A percentile compares a stretch with the other conserved stretches of the same genome.
phyloP scores from a whole-genome alignment of 805 yeast species.

The Pichia ethanolica region DNA sequence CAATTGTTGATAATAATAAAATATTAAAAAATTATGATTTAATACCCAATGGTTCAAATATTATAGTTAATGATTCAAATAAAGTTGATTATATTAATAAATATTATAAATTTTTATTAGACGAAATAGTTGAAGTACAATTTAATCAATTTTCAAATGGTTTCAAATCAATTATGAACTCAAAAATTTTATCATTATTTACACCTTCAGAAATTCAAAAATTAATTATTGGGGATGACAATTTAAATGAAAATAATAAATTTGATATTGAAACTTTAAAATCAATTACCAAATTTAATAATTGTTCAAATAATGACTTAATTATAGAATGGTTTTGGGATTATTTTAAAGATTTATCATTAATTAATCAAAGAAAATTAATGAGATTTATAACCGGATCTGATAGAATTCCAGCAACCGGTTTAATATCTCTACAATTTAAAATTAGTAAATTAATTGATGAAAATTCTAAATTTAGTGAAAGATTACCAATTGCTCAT shows the following conservation, averaged over 20 bases:
- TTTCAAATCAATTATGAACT: conserved; percentile 68
- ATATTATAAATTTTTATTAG: conserved; percentile 56
- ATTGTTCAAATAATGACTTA: conserved; percentile 40
- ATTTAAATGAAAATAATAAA: conserved; percentile 22
- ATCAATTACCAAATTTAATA: conserved; percentile 66
- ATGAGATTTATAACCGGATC: conserved; percentile 82
- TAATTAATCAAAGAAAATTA: conserved; percentile 50
- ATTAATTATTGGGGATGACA: conserved; percentile 68
- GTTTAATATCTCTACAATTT: conserved; percentile 67
- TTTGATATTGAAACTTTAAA: conserved; percentile 61
- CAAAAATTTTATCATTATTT: conserved; percentile 73
- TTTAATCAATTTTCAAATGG: conserved; percentile 60
- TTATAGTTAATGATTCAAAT: conserved; percentile 52
- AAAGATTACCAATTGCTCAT: conserved; percentile 75
- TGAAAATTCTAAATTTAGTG: conserved; percentile 23
- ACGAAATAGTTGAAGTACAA: conserved; percentile 43
- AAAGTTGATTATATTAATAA: conserved; percentile 51
- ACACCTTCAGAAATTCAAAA: conserved; percentile 76
- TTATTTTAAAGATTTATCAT: conserved; percentile 42
- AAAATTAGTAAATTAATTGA: conserved; percentile 46
- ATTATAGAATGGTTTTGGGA: conserved; percentile 86
- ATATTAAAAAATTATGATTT: conserved; percentile 40
- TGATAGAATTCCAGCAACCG: conserved; percentile 89
- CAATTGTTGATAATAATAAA: conserved; percentile 45
- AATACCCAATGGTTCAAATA: conserved; percentile 47